Evolutionary conservation across 2,329 filamentous ascomycete species (phyloP).

Genomic region (Ascochyta rabiei): DNA sequence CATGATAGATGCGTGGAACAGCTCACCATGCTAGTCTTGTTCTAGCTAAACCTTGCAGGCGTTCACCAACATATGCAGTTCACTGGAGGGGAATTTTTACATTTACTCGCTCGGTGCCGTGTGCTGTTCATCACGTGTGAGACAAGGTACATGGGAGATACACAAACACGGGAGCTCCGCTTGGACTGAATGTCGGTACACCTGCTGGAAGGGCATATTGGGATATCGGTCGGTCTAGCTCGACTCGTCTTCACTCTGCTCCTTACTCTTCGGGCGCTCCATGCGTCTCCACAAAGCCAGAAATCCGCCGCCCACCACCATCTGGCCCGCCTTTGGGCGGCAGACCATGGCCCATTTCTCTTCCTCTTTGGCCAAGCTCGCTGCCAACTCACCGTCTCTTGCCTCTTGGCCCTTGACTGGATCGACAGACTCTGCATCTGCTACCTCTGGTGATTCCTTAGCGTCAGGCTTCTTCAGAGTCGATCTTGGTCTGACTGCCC

Average conservation of each 20-base stretch:
- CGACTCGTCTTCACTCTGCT: slow-evolving; percentile 7
- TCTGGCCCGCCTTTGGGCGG: slow-evolving; percentile 45
- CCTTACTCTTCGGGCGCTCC: slow-evolving; percentile 24
- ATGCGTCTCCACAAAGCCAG: slow-evolving; percentile 46
- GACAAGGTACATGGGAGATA: slow-evolving; percentile 1
- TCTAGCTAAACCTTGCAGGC: slow-evolving; percentile 13
- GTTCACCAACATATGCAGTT: slow-evolving; percentile 11
- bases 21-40: slow-evolving; percentile 16
- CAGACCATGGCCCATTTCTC: slow-evolving; percentile 47
- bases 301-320: slow-evolving; percentile 47
- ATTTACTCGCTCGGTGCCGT: slow-evolving; percentile 14
- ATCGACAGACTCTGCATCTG: slow-evolving; percentile 21
- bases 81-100: slow-evolving; percentile 14
- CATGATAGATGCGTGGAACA: slow-evolving; percentile 9
- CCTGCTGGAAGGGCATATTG: slow-evolving; percentile 1
- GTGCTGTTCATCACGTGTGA: slow-evolving; percentile 18
- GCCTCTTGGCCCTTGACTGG: slow-evolving; percentile 28
- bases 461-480: slow-evolving; percentile 26
- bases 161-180: slow-evolving; percentile 1
- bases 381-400: slow-evolving; percentile 38
- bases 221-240: slow-evolving; percentile 10
- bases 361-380: slow-evolving; percentile 30
- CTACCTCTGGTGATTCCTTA: slow-evolving; percentile 19
- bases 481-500: slow-evolving; percentile 54
- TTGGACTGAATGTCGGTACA: slow-evolving; percentile 10